Evolutionary conservation across 805 yeast genomes (phyloP).

Genomic region (Saccharomycopsis capsularis): DNA sequence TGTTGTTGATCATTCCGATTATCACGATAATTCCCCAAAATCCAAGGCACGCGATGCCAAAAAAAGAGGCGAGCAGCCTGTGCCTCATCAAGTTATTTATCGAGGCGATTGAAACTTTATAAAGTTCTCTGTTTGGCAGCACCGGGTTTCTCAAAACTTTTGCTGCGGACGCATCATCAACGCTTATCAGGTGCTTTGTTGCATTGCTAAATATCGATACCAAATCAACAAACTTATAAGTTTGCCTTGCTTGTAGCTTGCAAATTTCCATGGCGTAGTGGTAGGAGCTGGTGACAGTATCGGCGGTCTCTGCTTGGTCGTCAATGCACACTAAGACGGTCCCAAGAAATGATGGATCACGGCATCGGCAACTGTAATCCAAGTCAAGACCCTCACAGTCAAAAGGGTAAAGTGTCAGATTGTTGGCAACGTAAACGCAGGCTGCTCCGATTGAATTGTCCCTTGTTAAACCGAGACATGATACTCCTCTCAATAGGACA

Average conservation of each 20-base stretch:
- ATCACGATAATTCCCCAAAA: slow-evolving; percentile 31
- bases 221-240: slow-evolving; percentile 27
- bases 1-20: slow-evolving; percentile 26
- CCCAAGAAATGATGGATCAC: slow-evolving; percentile 30
- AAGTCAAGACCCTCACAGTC: slow-evolving; percentile 31
- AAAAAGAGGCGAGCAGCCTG: slow-evolving; percentile 27
- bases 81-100: slow-evolving; percentile 27
- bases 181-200: slow-evolving; percentile 23
- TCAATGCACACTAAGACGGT: slow-evolving; percentile 33
- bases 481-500: too few species aligned
- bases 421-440: slow-evolving; percentile 31
- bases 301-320: slow-evolving; percentile 25
- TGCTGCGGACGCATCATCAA: slow-evolving; percentile 1
- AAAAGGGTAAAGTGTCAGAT: slow-evolving; percentile 30
- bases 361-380: slow-evolving; percentile 32
- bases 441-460: slow-evolving; percentile 30
- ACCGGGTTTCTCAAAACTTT: slow-evolving; percentile 27
- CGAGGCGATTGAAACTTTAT: slow-evolving; percentile 26
- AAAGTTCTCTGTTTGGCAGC: slow-evolving; percentile 24
- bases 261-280: slow-evolving; percentile 31
- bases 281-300: slow-evolving; percentile 28
- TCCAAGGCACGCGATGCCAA: slow-evolving; percentile 27
- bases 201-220: slow-evolving; percentile 28
- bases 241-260: slow-evolving; percentile 28
- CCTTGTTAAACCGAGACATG: slow-evolving; percentile 6